Evolutionary conservation across 192 early-diverging fungal species (phyloP), one percentile per base, ranked within the genome.

Genomic region (Gigaspora rosea): DNA sequence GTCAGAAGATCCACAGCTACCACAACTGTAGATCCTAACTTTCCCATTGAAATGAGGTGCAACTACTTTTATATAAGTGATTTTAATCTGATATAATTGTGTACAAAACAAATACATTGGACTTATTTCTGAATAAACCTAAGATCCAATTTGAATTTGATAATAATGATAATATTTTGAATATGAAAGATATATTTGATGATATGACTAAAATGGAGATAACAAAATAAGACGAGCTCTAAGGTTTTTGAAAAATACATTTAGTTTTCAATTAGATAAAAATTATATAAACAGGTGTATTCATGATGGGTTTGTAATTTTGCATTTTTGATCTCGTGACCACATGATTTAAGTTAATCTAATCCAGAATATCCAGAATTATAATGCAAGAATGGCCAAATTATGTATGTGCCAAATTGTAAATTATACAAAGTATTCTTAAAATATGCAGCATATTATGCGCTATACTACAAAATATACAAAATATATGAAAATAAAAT

Each of bases 171-270:
- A 49, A 71, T 71, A 20, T 71, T 16, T 20, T 48, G 20, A 71
- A 71, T n/a, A 71, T 56, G 69, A 71, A 71, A 56, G 69, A 71
- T 71, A 54, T 71, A n/a, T 71, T 54, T 71, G 69, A 71, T 12
- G 50, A 71, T 48, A 71, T 71, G 69, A 71, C 69, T 71, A 48
- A 56, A 71, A 33, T 52, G 50, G 69, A 71, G 51, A 71, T 71
- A 71, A 54, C 10, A 71, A 71, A 54, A 33, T 71, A 54, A 71
- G 22, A 71, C 69, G 51, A 54, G 69, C 27, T 20, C 27, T 71
- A 71, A 71, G 50, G 50, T 48, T 71, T 71, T 71, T 71, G 50
- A 7, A 71, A 48, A 48, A 54, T 16, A 71, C 69, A 52, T 48
- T n/a, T 16, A n/a, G 49, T 20, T n/a, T n/a, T n/a, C n/a, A 71